Percentiles rank a stretch among this genome's conserved stretches.
phyloP scores from a whole-genome alignment of 805 yeast species.

The Kodamaea hsintzibuensis region DNA sequence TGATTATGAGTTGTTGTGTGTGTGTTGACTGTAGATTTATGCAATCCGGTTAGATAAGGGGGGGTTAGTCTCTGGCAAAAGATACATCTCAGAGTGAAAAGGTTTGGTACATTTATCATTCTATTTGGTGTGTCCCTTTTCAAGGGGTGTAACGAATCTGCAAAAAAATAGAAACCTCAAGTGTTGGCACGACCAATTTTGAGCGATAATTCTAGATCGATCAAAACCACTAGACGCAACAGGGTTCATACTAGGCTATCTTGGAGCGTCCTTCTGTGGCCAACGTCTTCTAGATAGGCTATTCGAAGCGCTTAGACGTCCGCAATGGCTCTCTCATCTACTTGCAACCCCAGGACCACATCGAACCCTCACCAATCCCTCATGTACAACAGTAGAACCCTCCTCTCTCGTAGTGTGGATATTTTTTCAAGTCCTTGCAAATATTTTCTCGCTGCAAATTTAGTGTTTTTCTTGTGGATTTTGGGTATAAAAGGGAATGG shows the following conservation, averaged over 20 bases:
- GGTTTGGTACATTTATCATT: too few relatives aligned
- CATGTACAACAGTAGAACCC: background rate
- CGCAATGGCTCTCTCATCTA: too few relatives aligned
- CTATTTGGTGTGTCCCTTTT: background rate
- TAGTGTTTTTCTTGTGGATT: slow-evolving; percentile 6
- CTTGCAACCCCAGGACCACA: too few relatives aligned
- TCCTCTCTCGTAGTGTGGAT: background rate
- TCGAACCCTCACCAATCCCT: too few relatives aligned
- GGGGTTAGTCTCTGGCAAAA: too few relatives aligned
- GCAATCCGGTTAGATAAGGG: too few relatives aligned
- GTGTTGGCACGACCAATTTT: background rate
- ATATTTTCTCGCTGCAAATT: background rate
- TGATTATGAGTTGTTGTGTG: too few relatives aligned
- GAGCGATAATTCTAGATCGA: background rate
- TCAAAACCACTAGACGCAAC: slow-evolving; percentile 1
- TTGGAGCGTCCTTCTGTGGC: background rate
- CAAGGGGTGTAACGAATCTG: background rate
- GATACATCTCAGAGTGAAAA: too few relatives aligned
- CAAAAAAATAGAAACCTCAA: background rate
- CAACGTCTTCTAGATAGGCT: too few relatives aligned
- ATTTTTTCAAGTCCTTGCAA: background rate
- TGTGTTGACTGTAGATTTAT: too few relatives aligned
- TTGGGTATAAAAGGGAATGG: slow-evolving; percentile 6
- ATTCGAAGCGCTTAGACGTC: too few relatives aligned
- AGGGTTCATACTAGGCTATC: background rate